Percentiles rank a stretch among this genome's conserved stretches.
phyloP scores from a whole-genome alignment of 1,284 basidiomycete species.

The Wallemia hederae region DNA sequence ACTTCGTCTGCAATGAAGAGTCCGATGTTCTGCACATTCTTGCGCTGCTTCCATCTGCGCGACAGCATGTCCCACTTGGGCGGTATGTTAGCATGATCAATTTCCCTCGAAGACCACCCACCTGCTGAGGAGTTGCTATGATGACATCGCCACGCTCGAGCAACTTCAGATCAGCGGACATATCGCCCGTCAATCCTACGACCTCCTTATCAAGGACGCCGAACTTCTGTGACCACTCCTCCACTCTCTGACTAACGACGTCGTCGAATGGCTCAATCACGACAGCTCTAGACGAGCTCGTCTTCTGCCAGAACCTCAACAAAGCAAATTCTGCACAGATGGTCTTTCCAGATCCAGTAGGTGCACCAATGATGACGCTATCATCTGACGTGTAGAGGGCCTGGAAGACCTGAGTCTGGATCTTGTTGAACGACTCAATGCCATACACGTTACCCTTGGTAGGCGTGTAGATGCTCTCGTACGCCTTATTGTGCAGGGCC shows the following conservation, averaged over 20 bases:
- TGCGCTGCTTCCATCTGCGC: slow-evolving; percentile 77
- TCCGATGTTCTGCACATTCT: slow-evolving; percentile 80
- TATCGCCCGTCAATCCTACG: slow-evolving; percentile 73
- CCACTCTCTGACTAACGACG: slow-evolving; percentile 71
- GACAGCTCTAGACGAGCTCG: slow-evolving; percentile 54
- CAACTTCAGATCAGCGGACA: slow-evolving; percentile 66
- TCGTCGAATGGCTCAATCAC: slow-evolving; percentile 91
- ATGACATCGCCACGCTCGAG: slow-evolving; percentile 74
- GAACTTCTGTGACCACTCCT: slow-evolving; percentile 73
- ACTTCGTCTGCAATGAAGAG: slow-evolving; percentile 85
- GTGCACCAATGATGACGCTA: slow-evolving; percentile 82
- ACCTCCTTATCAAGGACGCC: slow-evolving; percentile 60
- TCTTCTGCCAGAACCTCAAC: slow-evolving; percentile 64
- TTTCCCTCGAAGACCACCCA: slow-evolving; percentile 13
- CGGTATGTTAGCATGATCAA: neutral
- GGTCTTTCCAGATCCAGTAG: slow-evolving; percentile 88
- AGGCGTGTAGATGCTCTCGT: slow-evolving; percentile 51
- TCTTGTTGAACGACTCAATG: slow-evolving; percentile 52
- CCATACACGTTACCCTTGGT: slow-evolving; percentile 26
- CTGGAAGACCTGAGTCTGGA: slow-evolving; percentile 97
- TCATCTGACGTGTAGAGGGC: slow-evolving; percentile 86
- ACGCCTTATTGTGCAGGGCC: slow-evolving; percentile 72
- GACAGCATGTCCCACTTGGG: slow-evolving; percentile 85
- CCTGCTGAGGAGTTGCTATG: slow-evolving; percentile 65
- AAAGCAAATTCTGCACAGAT: slow-evolving; percentile 91